Percentiles rank a stretch among this genome's conserved stretches.
Evolutionary conservation across 148 eudicot genomes (phyloP).

Genomic region (Beta vulgaris): DNA sequence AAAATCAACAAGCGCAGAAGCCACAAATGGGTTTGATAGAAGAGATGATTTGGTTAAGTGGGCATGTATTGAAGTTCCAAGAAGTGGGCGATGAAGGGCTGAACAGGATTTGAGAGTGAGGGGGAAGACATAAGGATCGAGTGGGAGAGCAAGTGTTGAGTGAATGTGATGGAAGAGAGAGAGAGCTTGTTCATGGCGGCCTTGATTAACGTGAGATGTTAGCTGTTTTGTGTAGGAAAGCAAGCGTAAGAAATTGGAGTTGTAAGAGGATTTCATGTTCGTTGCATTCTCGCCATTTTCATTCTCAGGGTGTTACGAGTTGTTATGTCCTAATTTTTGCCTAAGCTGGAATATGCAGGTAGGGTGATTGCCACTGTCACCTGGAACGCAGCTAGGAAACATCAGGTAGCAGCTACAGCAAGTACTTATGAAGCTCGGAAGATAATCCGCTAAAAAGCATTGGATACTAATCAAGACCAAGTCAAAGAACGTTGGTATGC

Average conservation of each 20-base stretch:
- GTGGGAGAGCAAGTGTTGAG: constrained; percentile 32
- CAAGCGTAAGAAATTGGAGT: constrained; percentile 40
- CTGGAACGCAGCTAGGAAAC: too few relatives aligned
- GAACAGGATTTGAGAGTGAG: constrained; percentile 54
- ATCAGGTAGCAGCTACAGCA: too few relatives aligned
- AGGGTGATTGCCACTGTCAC: too few relatives aligned
- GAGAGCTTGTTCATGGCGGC: constrained; percentile 43
- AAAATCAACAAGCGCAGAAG: constrained; percentile 42
- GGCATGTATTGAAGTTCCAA: constrained; percentile 43
- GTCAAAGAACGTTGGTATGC: too few relatives aligned
- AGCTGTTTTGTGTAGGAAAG: constrained; percentile 42
- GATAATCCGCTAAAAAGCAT: too few relatives aligned
- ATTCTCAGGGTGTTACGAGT: neutral
- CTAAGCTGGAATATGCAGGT: too few relatives aligned
- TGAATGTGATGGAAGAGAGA: constrained; percentile 45
- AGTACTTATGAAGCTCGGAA: too few relatives aligned
- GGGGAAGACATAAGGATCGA: constrained; percentile 52
- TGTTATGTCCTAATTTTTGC: too few relatives aligned
- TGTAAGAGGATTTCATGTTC: constrained; percentile 29
- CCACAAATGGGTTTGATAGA: constrained; percentile 46
- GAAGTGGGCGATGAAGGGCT: constrained; percentile 26
- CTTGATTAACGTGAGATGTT: constrained; percentile 43
- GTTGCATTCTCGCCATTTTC: neutral
- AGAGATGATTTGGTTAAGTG: constrained; percentile 35
- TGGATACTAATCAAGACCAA: too few relatives aligned